phyloP scores from a whole-genome alignment of 2,329 filamentous ascomycete species.

The Colletotrichum coccodes region DNA sequence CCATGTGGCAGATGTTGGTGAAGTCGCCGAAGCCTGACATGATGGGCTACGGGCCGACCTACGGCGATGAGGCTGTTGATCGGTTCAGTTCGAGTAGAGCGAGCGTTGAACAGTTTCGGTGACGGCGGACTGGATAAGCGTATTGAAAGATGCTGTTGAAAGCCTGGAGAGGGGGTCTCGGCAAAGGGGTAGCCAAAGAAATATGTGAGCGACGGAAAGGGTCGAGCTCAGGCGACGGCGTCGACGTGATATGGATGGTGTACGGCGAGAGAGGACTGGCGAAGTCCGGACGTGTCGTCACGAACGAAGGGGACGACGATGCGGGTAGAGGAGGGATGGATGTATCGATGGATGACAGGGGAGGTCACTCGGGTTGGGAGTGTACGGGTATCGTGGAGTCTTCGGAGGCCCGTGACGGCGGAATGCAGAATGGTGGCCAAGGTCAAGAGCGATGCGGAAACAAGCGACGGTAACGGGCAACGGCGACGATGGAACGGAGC shows the following conservation, averaged over 20 bases:
- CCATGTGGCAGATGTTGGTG: conserved; percentile 83
- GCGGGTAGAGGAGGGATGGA: neutral
- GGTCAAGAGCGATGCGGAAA: conserved; percentile 14
- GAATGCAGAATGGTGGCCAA: neutral
- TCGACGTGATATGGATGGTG: neutral
- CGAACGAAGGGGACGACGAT: conserved; percentile 10
- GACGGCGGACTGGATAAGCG: neutral
- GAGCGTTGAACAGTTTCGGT: neutral
- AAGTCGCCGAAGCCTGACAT: conserved; percentile 94
- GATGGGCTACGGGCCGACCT: conserved; percentile 37
- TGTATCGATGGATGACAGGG: conserved; percentile 9
- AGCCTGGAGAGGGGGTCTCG: neutral
- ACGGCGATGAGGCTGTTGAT: conserved; percentile 6
- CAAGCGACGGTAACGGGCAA: neutral
- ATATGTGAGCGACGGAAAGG: neutral
- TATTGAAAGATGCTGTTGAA: neutral
- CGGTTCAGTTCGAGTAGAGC: neutral
- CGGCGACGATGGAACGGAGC: conserved; percentile 19
- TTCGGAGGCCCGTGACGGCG: conserved; percentile 3
- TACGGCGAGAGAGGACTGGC: conserved; percentile 1
- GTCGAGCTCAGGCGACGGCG: neutral
- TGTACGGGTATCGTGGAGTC: conserved; percentile 4
- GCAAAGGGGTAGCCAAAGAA: conserved; percentile 2
- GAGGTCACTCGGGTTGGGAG: neutral
- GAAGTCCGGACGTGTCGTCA: neutral